A percentile compares a stretch with the other conserved stretches of the same genome.
Conservation (phyloP, 306 rosid species). For the Malus sieversii region DNA sequence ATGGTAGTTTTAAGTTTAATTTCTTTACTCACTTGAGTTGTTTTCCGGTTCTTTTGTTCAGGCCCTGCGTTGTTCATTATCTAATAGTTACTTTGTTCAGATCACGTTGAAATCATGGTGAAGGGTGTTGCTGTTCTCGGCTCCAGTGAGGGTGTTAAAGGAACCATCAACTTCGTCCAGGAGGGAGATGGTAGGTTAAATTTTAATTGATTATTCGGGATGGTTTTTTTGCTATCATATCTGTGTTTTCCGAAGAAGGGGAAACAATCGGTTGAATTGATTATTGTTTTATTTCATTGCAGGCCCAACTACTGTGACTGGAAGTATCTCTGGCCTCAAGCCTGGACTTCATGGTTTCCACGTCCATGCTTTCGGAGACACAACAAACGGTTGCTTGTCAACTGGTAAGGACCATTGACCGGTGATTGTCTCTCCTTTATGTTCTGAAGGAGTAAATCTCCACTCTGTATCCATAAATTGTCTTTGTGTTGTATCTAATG, state of each 20-base stretch:
- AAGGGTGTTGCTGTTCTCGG: slow-evolving; percentile 88
- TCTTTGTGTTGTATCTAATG: background rate
- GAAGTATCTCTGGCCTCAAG: slow-evolving; percentile 63
- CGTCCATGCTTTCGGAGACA: slow-evolving; percentile 89
- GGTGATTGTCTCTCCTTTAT: background rate
- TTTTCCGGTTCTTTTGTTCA: background rate
- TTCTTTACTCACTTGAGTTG: background rate
- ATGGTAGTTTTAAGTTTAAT: background rate
- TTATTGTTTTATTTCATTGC: slow-evolving; percentile 1
- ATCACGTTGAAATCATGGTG: slow-evolving; percentile 75
- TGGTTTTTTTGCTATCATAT: background rate
- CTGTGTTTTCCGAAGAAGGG: background rate
- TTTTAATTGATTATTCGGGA: background rate
- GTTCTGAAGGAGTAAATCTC: background rate
- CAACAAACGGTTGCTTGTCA: slow-evolving; percentile 93
- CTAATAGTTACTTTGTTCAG: slow-evolving; percentile 39
- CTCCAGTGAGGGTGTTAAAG: slow-evolving; percentile 56
- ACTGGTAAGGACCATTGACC: slow-evolving; percentile 48
- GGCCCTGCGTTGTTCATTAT: background rate
- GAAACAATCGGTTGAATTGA: background rate
- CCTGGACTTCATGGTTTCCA: slow-evolving; percentile 94
- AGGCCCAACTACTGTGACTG: slow-evolving; percentile 84
- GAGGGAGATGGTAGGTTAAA: slow-evolving; percentile 61
- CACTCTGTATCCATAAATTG: background rate
- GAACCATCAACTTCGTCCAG: slow-evolving; percentile 59